Evolutionary conservation across 106 monocot species (phyloP).

Genomic region (Apostasia shenzhenica): DNA sequence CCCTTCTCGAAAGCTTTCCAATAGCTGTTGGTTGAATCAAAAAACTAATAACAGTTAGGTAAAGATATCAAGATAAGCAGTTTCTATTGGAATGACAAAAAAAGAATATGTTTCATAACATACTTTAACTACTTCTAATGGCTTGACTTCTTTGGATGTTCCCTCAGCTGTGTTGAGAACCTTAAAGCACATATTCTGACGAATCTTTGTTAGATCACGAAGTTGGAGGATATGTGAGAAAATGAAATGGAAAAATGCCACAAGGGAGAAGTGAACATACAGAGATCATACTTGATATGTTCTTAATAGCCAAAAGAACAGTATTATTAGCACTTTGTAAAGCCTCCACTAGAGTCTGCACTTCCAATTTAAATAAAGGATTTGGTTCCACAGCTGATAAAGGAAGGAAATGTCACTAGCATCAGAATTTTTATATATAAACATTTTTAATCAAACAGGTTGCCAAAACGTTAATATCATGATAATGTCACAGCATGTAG

Average conservation of each 20-base stretch:
- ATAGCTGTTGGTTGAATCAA: conserved; percentile 33
- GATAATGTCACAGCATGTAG: too few species aligned
- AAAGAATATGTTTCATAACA: not conserved
- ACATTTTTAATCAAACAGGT: too few species aligned
- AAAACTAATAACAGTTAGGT: not conserved
- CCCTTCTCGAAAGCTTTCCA: conserved; percentile 53
- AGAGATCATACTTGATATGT: conserved; percentile 50
- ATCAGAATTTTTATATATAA: not conserved
- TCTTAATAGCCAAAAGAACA: conserved; percentile 58
- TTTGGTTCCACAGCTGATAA: conserved; percentile 72
- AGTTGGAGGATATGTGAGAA: conserved; percentile 1
- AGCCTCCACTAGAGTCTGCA: conserved; percentile 78
- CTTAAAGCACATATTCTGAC: conserved; percentile 49
- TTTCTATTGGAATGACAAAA: conserved; percentile 2
- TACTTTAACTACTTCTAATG: conserved; percentile 53
- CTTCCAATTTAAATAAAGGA: conserved; percentile 69
- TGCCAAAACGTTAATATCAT: too few species aligned
- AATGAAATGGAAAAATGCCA: not conserved
- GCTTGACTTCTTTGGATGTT: conserved; percentile 45
- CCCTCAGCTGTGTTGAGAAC: conserved; percentile 37
- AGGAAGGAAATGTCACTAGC: not conserved
- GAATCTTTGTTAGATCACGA: conserved; percentile 7
- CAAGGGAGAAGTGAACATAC: conserved; percentile 36
- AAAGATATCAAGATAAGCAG: not conserved
- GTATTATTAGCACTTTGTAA: conserved; percentile 84